These are phyloP conservation scores for Musa beccarii DNA, from an alignment of 176 grass and related monocot genomes.

Conservation along the genomic window DNA sequence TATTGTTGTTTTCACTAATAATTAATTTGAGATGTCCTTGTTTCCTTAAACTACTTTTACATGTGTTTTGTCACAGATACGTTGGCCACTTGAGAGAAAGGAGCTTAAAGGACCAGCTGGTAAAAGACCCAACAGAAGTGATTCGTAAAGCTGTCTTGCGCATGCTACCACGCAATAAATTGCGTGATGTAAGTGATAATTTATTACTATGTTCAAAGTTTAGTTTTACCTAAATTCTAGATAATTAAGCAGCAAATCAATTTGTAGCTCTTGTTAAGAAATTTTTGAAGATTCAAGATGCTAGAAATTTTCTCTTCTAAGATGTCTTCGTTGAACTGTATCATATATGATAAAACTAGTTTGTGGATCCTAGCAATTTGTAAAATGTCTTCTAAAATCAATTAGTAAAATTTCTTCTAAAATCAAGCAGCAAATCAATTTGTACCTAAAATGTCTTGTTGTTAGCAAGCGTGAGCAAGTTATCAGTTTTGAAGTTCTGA, in stretches of 20 bases:
- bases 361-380: no score
- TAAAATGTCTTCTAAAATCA: no score
- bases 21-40: neutral
- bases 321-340: no score
- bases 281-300: no score
- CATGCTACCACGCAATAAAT: slow-evolving; percentile 85
- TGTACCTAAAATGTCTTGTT: no score
- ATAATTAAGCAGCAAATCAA: neutral
- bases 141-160: slow-evolving; percentile 92
- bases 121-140: slow-evolving; percentile 93
- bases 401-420: no score
- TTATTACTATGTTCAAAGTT: neutral
- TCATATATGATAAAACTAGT: no score
- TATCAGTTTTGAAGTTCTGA: no score
- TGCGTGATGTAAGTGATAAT: slow-evolving; percentile 82
- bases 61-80: slow-evolving; percentile 39
- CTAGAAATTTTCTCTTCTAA: no score
- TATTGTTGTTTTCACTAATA: neutral
- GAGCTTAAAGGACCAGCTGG: slow-evolving; percentile 87
- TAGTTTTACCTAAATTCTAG: neutral
- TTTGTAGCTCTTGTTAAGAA: neutral
- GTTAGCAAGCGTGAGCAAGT: no score
- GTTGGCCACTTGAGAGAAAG: slow-evolving; percentile 84
- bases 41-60: neutral
- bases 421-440: no score